Base-by-base conservation (phyloP, 129 eudicot genomes). In the Chrysanthemum makinoi region DNA sequence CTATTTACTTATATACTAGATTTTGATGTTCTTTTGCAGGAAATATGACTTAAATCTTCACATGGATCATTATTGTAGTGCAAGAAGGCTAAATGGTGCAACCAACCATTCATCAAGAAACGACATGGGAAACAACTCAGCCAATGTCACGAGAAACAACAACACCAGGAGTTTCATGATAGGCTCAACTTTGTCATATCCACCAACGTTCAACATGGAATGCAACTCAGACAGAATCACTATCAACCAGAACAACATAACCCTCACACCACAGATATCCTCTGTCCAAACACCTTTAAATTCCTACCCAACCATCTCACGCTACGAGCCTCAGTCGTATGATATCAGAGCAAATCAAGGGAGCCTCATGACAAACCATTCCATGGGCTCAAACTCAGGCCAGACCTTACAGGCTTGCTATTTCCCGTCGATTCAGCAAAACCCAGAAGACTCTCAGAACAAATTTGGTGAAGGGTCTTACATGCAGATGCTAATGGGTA, bases 401-500 rank as follows among this genome's bases (percentile, higher is more conserved):
- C 7, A 19, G n/a, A 58, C 0, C 2, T 15, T 64, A 26, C 53
- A 26, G 48, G 12, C 16, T 47, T 15, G 13, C 20, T 67, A 14
- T 56, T 47, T 50, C 47, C 62, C 67, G 8, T 30, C 63, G 50
- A 58, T 53, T 62, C 75, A 33, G n/a, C 60, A 68, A 48, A 68
- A 60, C 70, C 80, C 69, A 14, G 54, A 51, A 12, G 54, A 35
- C 22, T 19, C 15, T 70, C 66, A 54, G 16, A 46, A 39, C 10
- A 60, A 16, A 5, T 12, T 0, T 14, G 70, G 49, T 17, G 12
- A 53, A 8, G 51, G 67, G 15, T 53, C 54, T 26, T 77, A 53
- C 22, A 62, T 72, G 3, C 53, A 77, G 55, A 43, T 77, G 58
- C 10, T 77, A 58, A 77, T 44, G 77, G 62, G 46, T 6, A 7